These are phyloP conservation scores for Rhizopus delemar DNA, from an alignment of 371 early-diverging fungal species.

Conservation along the genomic window DNA sequence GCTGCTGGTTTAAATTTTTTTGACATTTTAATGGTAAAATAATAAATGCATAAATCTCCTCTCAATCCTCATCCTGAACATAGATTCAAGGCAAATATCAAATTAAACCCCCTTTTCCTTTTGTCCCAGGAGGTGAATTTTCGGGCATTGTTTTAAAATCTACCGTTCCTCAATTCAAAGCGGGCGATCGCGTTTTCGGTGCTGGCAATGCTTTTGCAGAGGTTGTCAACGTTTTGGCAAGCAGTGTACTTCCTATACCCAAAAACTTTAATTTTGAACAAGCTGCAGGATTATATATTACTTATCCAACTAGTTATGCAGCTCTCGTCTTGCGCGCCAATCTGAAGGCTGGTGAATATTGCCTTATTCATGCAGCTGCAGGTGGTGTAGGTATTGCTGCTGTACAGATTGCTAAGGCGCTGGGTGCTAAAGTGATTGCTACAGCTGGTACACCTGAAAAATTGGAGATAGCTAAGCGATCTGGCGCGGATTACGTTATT, in stretches of 20 bases:
- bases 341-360: conserved; percentile 65
- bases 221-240: conserved; percentile 53
- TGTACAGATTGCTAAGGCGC: conserved; percentile 67
- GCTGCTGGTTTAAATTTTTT: conserved; percentile 83
- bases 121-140: conserved; percentile 80
- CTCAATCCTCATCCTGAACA: background rate
- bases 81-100: conserved; percentile 85
- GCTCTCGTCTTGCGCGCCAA: conserved; percentile 74
- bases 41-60: background rate
- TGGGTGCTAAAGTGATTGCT: conserved; percentile 87
- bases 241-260: conserved; percentile 66
- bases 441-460: conserved; percentile 80
- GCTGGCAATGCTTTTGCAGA: conserved; percentile 72
- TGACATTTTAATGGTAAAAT: conserved; percentile 75
- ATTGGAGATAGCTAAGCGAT: conserved; percentile 62
- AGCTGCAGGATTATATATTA: conserved; percentile 78
- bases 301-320: conserved; percentile 81
- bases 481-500: conserved; percentile 79
- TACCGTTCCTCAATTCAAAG: conserved; percentile 52
- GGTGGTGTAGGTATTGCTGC: conserved; percentile 74
- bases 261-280: conserved; percentile 70
- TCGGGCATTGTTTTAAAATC: conserved; percentile 47
- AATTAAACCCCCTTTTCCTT: conserved; percentile 79
- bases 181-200: conserved; percentile 83
- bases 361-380: conserved; percentile 69